phyloP scores from a whole-genome alignment of 495 filamentous ascomycete species.

The Aspergillus nanangensis region DNA sequence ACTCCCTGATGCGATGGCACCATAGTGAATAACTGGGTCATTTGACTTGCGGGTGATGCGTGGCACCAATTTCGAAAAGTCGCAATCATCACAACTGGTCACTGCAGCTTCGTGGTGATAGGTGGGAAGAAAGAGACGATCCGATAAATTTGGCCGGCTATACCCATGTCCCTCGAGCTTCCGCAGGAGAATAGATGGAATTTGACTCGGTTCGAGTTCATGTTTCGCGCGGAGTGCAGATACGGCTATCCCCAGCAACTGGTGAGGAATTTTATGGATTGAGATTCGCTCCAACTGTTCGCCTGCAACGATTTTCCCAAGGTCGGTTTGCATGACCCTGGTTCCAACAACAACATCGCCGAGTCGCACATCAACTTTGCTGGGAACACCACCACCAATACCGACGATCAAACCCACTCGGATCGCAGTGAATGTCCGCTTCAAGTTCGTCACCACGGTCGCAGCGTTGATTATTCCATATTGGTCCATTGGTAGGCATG shows the following conservation, averaged over 20 bases:
- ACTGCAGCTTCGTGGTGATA: slow-evolving; percentile 10
- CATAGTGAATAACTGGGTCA: slow-evolving; percentile 30
- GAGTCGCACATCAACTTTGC: slow-evolving; percentile 22
- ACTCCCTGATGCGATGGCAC: slow-evolving; percentile 38
- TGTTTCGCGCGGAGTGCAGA: slow-evolving; percentile 21
- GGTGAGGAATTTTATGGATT: slow-evolving; percentile 5
- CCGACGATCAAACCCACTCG: slow-evolving; percentile 29
- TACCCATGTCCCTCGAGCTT: slow-evolving; percentile 11
- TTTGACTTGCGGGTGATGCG: slow-evolving; percentile 4
- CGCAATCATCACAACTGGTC: slow-evolving; percentile 9
- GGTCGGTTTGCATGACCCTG: slow-evolving; percentile 40
- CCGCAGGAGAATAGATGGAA: slow-evolving; percentile 18
- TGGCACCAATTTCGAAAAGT: slow-evolving; percentile 5
- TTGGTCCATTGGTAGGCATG: slow-evolving; percentile 31
- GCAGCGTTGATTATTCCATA: slow-evolving; percentile 21
- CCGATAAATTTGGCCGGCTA: slow-evolving; percentile 9
- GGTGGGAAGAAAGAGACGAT: slow-evolving; percentile 15
- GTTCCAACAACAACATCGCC: slow-evolving; percentile 29
- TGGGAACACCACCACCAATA: slow-evolving; percentile 25
- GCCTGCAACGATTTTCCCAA: slow-evolving; percentile 26
- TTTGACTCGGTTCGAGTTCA: slow-evolving; percentile 7
- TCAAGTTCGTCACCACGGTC: slow-evolving; percentile 15
- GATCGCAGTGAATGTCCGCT: slow-evolving; percentile 19
- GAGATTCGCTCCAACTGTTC: slow-evolving; percentile 13
- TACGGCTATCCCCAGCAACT: slow-evolving; percentile 12